Percentiles rank a stretch among this genome's conserved stretches.
phyloP scores from a whole-genome alignment of 306 rosid genomes.

The Gastrolobium bilobum region DNA sequence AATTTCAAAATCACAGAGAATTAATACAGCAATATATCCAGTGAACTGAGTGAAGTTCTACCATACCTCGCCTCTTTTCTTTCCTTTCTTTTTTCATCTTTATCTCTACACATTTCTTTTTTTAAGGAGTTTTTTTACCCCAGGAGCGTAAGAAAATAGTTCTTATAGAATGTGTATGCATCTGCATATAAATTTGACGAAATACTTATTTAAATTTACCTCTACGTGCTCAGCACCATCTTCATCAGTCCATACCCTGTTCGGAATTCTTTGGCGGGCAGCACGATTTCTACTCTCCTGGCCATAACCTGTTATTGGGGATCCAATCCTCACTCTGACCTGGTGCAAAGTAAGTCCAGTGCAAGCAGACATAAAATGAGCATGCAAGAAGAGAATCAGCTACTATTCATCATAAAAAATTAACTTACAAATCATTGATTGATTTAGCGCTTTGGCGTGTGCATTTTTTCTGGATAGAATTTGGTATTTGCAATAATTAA shows the following conservation, averaged over 20 bases:
- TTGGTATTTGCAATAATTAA: not conserved
- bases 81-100: not conserved
- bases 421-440: slow-evolving; percentile 23
- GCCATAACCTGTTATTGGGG: slow-evolving; percentile 97
- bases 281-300: slow-evolving; percentile 99
- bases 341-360: slow-evolving; percentile 47
- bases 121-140: not conserved
- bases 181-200: slow-evolving; percentile 31
- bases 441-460: slow-evolving; percentile 1
- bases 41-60: slow-evolving; percentile 8
- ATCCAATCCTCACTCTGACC: slow-evolving; percentile 94
- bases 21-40: slow-evolving; percentile 11
- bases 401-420: slow-evolving; percentile 22
- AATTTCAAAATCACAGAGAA: not conserved
- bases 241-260: slow-evolving; percentile 91
- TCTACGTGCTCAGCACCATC: slow-evolving; percentile 91
- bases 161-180: not conserved
- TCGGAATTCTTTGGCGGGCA: slow-evolving; percentile 96
- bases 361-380: slow-evolving; percentile 16
- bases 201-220: slow-evolving; percentile 55
- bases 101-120: not conserved
- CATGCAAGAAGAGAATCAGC: not conserved
- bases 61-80: slow-evolving; percentile 10
- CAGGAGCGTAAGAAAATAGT: not conserved
- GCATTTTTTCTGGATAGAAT: not conserved